Conservation (phyloP, 2,329 filamentous ascomycete species). For the Nemania abortiva region DNA sequence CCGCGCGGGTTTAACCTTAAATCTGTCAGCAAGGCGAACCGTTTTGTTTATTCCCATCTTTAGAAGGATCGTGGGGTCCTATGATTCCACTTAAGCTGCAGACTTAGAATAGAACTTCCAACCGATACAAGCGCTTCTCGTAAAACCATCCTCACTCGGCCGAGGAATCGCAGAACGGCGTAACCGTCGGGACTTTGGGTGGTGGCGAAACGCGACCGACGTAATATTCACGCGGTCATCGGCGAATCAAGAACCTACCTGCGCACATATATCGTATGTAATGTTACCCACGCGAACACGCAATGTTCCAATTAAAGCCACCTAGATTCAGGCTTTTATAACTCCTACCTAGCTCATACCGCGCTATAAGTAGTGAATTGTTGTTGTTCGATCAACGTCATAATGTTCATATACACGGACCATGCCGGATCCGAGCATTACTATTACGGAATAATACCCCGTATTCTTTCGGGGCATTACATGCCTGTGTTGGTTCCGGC, state of each 20-base stretch:
- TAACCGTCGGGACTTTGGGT: slow-evolving; percentile 15
- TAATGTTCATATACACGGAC: slow-evolving; percentile 6
- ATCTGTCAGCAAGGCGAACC: background rate
- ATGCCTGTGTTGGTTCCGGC: slow-evolving; percentile 24
- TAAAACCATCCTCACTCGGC: slow-evolving; percentile 9
- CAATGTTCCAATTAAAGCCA: slow-evolving; percentile 8
- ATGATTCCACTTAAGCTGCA: background rate
- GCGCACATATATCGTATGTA: background rate
- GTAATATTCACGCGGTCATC: background rate
- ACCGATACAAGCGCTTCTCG: background rate
- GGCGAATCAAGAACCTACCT: slow-evolving; percentile 4
- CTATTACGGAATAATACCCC: slow-evolving; percentile 20
- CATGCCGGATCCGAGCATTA: slow-evolving; percentile 32
- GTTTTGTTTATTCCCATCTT: background rate
- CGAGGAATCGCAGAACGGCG: background rate
- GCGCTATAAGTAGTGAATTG: background rate
- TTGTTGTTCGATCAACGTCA: slow-evolving; percentile 1
- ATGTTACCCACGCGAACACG: background rate
- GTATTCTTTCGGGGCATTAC: slow-evolving; percentile 23
- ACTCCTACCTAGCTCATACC: background rate
- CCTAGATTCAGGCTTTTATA: slow-evolving; percentile 12
- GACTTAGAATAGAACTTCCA: background rate
- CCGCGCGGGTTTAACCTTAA: background rate
- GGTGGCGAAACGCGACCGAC: slow-evolving; percentile 18
- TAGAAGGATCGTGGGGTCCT: background rate